Evolutionary conservation across 768 basidiomycete species (phyloP).

Genomic region (Termitomyces sp.): DNA sequence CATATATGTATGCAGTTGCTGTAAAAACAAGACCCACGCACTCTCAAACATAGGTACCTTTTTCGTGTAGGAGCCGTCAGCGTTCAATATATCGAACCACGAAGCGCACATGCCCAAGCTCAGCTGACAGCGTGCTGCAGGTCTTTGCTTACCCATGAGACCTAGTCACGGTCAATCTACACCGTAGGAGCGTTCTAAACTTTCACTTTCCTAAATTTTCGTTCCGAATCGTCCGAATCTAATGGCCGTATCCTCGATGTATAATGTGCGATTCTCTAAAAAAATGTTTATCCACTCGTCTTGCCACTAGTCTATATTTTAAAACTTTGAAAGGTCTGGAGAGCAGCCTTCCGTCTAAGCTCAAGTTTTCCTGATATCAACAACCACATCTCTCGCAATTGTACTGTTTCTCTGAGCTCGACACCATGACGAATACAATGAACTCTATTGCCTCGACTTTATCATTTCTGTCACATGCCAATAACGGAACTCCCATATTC

Average conservation of each 20-base stretch:
- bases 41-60: too few relatives aligned
- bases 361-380: not conserved
- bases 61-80: not conserved
- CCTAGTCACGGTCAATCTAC: not conserved
- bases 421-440: not conserved
- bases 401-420: not conserved
- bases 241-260: not conserved
- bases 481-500: not conserved
- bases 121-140: not conserved
- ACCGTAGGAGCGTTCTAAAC: not conserved
- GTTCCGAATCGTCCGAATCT: not conserved
- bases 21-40: not conserved
- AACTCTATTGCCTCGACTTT: not conserved
- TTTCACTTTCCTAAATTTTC: not conserved
- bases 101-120: not conserved
- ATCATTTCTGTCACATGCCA: not conserved
- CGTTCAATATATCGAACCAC: not conserved
- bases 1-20: not conserved
- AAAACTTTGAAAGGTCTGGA: not conserved
- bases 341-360: not conserved
- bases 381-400: too few relatives aligned
- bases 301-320: not conserved
- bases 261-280: not conserved
- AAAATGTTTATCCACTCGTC: not conserved
- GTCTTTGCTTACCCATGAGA: not conserved